phyloP scores from a whole-genome alignment of 2,329 filamentous ascomycete species.

The Cryoendolithus antarcticus region DNA sequence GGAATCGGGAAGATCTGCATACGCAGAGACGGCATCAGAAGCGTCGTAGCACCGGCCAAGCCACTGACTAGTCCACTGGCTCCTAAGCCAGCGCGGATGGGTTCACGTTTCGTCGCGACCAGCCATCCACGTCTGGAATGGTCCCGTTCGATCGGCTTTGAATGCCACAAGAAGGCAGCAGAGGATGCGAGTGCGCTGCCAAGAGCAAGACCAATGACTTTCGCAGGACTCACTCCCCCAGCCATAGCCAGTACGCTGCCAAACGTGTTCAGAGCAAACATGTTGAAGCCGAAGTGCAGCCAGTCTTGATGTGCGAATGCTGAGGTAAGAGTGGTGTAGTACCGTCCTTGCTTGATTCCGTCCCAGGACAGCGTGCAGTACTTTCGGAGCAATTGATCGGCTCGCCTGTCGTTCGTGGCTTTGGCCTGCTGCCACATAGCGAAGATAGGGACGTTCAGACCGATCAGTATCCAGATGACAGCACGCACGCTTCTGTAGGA shows the following conservation, averaged over 20 bases:
- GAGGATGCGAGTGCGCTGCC: conserved; percentile 17
- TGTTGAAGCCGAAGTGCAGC: conserved; percentile 30
- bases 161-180: conserved; percentile 5
- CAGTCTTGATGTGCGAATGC: conserved; percentile 27
- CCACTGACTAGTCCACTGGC: conserved; percentile 33
- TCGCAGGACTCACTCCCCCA: conserved; percentile 10
- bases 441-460: conserved; percentile 29
- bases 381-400: conserved; percentile 10
- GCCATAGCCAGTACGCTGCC: conserved; percentile 21
- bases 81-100: conserved; percentile 15
- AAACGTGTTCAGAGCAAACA: conserved; percentile 28
- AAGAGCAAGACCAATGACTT: conserved; percentile 13
- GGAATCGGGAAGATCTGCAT: conserved; percentile 26
- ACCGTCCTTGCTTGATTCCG: conserved; percentile 20
- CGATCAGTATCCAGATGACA: conserved; percentile 18
- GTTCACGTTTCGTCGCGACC: too few species aligned
- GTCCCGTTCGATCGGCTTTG: too few species aligned
- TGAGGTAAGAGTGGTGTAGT: conserved; percentile 27
- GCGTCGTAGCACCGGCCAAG: conserved; percentile 26
- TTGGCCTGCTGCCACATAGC: conserved; percentile 24
- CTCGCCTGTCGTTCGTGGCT: conserved; percentile 9
- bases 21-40: conserved; percentile 23
- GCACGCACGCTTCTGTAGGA: too few species aligned
- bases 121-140: too few species aligned
- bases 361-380: conserved; percentile 23